Percentiles rank a stretch among this genome's conserved stretches.
Conservation (phyloP, 2,329 filamentous ascomycete genomes). For the Penicillium brevicompactum region DNA sequence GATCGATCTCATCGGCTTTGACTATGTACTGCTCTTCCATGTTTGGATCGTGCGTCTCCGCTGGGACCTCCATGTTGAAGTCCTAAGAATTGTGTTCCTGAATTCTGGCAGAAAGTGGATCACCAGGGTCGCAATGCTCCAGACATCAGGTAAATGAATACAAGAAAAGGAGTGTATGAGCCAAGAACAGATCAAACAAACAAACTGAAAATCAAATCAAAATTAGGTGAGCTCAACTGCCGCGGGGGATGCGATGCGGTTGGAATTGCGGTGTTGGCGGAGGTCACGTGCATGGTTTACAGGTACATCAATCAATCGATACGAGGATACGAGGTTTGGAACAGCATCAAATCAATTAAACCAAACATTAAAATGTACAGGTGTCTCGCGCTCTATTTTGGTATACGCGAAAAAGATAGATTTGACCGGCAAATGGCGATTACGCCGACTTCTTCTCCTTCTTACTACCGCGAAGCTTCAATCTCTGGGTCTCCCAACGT, state of each 20-base stretch:
- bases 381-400: background rate
- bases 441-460: slow-evolving; percentile 31
- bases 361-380: background rate
- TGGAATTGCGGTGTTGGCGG: background rate
- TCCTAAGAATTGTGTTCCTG: background rate
- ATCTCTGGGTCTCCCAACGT: slow-evolving; percentile 70
- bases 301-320: background rate
- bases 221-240: background rate
- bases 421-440: background rate
- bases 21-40: slow-evolving; percentile 45
- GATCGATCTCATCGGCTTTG: slow-evolving; percentile 53
- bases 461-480: slow-evolving; percentile 31
- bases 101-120: slow-evolving; percentile 7
- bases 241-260: background rate
- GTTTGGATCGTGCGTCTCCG: slow-evolving; percentile 23
- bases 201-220: background rate
- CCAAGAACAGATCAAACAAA: background rate
- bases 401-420: background rate
- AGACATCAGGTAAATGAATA: slow-evolving; percentile 6
- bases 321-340: background rate
- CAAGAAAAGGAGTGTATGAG: background rate
- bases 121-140: slow-evolving; percentile 6
- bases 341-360: background rate
- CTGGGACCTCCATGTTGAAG: slow-evolving; percentile 30
- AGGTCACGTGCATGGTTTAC: background rate